Conservation (phyloP, 2,329 filamentous ascomycete species). For the Hypoxylon sp. region DNA sequence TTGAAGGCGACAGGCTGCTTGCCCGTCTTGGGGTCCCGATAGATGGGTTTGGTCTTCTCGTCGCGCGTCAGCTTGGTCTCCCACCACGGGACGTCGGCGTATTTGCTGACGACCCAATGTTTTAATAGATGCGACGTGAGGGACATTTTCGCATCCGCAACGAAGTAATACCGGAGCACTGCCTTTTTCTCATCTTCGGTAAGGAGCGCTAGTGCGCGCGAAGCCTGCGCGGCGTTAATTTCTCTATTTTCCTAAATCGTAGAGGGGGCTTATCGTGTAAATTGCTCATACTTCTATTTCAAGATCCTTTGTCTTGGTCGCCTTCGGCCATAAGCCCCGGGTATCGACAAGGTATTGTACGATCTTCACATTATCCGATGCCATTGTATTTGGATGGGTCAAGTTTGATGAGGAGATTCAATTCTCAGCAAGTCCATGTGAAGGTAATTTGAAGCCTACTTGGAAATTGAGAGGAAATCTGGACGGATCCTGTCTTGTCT, state of each 20-base stretch:
- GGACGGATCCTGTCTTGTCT: constrained; percentile 34
- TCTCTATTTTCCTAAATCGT: constrained; percentile 2
- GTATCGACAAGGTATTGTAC: constrained; percentile 76
- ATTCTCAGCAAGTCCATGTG: background rate
- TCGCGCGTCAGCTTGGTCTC: constrained; percentile 71
- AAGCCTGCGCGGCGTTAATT: constrained; percentile 60
- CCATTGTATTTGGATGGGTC: constrained; percentile 46
- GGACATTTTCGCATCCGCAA: constrained; percentile 81
- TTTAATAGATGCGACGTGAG: constrained; percentile 82
- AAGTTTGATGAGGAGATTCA: constrained; percentile 17
- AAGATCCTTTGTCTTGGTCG: constrained; percentile 64
- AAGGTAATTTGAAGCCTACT: background rate
- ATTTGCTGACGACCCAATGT: constrained; percentile 75
- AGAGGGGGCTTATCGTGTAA: constrained; percentile 6
- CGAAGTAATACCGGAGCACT: constrained; percentile 74
- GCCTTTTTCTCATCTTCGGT: constrained; percentile 68
- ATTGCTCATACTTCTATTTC: constrained; percentile 60
- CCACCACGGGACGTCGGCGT: constrained; percentile 72
- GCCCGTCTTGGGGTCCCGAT: constrained; percentile 63
- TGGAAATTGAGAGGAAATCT: constrained; percentile 13
- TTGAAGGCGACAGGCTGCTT: constrained; percentile 75
- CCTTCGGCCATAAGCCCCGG: constrained; percentile 69
- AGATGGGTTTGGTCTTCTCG: constrained; percentile 69
- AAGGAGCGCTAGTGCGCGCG: constrained; percentile 68
- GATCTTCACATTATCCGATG: constrained; percentile 57